A percentile compares a stretch with the other conserved stretches of the same genome.
These are phyloP conservation scores for Phialocephala sp. DNA, from an alignment of 2,329 filamentous ascomycete genomes.

Conservation along the genomic window DNA sequence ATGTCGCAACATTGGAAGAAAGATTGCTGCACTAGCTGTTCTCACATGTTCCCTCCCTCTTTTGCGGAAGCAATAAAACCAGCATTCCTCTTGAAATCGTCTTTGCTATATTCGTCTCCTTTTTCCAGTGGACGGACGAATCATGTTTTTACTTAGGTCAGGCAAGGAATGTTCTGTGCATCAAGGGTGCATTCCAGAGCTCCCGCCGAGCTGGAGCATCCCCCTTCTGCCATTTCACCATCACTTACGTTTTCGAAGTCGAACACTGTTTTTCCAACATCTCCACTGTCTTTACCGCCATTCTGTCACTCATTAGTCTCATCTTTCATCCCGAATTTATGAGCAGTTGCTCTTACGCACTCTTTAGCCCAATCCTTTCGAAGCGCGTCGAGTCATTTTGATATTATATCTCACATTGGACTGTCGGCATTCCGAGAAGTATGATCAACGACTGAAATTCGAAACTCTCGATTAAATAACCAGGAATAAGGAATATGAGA, in stretches of 20 bases:
- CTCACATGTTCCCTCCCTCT: background rate
- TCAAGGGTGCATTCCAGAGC: constrained; percentile 23
- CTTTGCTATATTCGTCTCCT: background rate
- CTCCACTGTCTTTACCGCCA: background rate
- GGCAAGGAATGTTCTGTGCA: constrained; percentile 25
- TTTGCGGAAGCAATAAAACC: background rate
- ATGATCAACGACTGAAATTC: background rate
- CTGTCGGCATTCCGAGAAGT: background rate
- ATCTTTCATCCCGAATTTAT: background rate
- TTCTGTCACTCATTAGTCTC: background rate
- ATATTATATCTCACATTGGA: background rate
- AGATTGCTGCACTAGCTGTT: background rate
- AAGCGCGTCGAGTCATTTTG: background rate
- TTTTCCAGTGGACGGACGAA: background rate
- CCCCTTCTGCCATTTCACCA: background rate
- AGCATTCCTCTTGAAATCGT: constrained; percentile 5
- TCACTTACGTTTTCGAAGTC: background rate
- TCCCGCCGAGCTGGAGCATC: constrained; percentile 1
- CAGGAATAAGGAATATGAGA: background rate
- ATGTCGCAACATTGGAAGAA: background rate
- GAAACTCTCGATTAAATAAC: background rate
- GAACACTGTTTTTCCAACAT: background rate
- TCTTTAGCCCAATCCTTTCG: background rate
- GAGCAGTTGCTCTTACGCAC: background rate
- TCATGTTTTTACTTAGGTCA: background rate